Base-by-base conservation (phyloP, 164 flowering plant genomes). In the Buxus sempervirens region DNA sequence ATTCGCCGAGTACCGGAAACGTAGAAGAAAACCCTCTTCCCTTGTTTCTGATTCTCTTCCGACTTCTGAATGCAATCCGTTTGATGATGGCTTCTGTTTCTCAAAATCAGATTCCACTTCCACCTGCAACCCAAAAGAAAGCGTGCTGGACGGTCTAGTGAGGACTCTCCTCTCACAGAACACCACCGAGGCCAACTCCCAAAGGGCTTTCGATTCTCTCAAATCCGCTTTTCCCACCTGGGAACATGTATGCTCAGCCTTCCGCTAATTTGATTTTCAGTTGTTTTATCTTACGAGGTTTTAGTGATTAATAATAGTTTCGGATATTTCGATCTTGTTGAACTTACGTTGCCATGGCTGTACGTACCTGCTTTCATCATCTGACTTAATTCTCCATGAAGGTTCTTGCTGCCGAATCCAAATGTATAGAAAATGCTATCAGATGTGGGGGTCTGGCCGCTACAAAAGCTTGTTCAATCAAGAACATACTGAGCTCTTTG, bases 371-470 rank as follows among this genome's bases (percentile, higher is more conserved):
- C 68, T 49, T 78, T 64, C 38, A 32, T 32, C 38, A 32, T 32
- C 7, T 32, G 38, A 3, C 7, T 32, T 32, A 3, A 7, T 32
- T 32, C 7, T 66, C 9, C 65, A 21, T 68, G 51, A 59, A 93
- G 98, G 98, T 91, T 73, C 84, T 84, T 77, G 83, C 79, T 54
- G 94, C 94, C 32, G 96, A 91, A 25, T 58, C 82, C 0, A 87
- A 82, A 70, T 71, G 66, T 60, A 57, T 93, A 57, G 91, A 91
- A 79, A 70, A 85, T 81, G 85, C 93, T 21, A 93, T 93, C 66
- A 86, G 87, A 75, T 91, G 97, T 72, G 96, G 98, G 71, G 98
- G 98, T 58, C 80, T 93, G 65, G 97, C 98, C 20, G 84, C 77
- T 20, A 91, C 84, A 10, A 94, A 94, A 72, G 86, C 96, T 73